Evolutionary conservation across 306 rosid genomes (phyloP).

Genomic region (Ammopiptanthus mongolicus): DNA sequence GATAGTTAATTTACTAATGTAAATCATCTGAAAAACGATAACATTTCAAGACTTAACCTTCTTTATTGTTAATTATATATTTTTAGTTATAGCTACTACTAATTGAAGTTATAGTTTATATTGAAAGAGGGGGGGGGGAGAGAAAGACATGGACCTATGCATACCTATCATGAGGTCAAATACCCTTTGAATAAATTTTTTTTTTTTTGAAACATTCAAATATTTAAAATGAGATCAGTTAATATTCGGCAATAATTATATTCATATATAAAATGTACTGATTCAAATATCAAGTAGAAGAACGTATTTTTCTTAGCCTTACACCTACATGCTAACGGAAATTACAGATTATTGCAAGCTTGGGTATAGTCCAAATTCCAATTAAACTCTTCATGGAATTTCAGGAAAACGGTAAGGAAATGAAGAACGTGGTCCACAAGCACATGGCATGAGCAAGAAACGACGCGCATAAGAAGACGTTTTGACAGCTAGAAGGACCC

Average conservation of each 20-base stretch:
- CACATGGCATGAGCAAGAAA: slow-evolving; percentile 13
- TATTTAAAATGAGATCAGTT: not conserved
- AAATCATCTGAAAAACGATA: not conserved
- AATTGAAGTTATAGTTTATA: not conserved
- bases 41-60: too few relatives aligned
- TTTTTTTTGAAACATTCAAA: too few relatives aligned
- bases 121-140: too few relatives aligned
- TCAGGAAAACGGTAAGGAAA: not conserved
- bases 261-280: not conserved
- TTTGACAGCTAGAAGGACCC: slow-evolving; percentile 35
- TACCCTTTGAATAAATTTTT: too few relatives aligned
- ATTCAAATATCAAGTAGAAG: not conserved
- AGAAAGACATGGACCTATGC: too few relatives aligned
- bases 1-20: not conserved
- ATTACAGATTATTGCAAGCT: not conserved
- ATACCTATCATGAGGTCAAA: too few relatives aligned
- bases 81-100: not conserved
- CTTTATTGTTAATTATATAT: not conserved
- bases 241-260: not conserved
- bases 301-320: not conserved
- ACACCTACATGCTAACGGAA: not conserved
- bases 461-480: slow-evolving; percentile 29
- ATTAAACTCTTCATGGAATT: not conserved
- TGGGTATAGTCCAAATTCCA: not conserved
- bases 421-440: slow-evolving; percentile 23